Base-by-base conservation (phyloP, 2,329 filamentous ascomycete genomes). In the Tolypocladium nubicola region DNA sequence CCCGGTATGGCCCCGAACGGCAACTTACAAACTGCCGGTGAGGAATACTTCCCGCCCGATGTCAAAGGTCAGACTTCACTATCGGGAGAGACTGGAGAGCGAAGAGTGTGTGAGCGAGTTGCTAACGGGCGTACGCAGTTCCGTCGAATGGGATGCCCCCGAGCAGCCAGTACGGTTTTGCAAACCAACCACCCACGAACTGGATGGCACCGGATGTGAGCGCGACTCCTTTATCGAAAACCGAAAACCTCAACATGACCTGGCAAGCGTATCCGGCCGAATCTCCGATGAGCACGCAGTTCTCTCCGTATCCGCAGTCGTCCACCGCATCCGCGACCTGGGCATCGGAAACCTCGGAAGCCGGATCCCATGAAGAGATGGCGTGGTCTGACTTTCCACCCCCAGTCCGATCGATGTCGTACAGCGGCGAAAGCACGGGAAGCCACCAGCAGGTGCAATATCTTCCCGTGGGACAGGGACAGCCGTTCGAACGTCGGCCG, bases 221-320 rank as follows among this genome's bases (percentile, higher is more conserved):
- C 43, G 68, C 73, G 14, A 70, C 65, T 59, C 65, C 73, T 21
- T 61, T 65, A n/a, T 70, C 75, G 14, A 79, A 77, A 58, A 65
- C 74, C 10, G 69, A 69, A 43, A 76, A 78, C 33, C 61, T 77
- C 59, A 74, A 70, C 58, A 61, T 71, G 11, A 70, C 72, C 14
- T 85, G 81, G 82, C 71, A 76, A 59, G 67, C 73, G 8, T 81
- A 78, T 62, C 66, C 77, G 11, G 72, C 77, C 47, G 79, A 80
- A 45, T 76, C 80, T 9, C 75, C 79, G 11, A 71, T 81, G 39
- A 76, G 76, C 4, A 72, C 78, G 0, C 76, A 75, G 3, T 79
- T 78, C 59, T 77, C 79, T 6, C 74, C 78, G 1, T 83, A 80
- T 62, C 70, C 73, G 7, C 71, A 75, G 26, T 72, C 75, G 47